Conservation (phyloP, 2,329 filamentous ascomycete genomes). For the Colletotrichum incanum region DNA sequence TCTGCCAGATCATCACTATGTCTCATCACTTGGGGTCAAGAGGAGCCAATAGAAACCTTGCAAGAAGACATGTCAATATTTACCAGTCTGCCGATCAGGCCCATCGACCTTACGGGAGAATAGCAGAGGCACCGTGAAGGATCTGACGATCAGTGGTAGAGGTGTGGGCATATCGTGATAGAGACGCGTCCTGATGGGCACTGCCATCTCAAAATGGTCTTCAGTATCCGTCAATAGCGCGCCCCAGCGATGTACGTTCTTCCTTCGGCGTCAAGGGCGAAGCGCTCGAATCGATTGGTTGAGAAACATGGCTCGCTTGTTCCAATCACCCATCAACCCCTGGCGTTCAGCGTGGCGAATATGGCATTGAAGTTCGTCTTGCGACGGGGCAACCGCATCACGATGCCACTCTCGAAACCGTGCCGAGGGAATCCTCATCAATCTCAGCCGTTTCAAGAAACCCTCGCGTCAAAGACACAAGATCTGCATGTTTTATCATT, state of each 20-base stretch:
- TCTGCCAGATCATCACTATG: not conserved
- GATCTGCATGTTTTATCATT: constrained; percentile 3
- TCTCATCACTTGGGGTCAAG: not conserved
- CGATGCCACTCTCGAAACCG: constrained; percentile 15
- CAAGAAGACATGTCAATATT: too few species aligned
- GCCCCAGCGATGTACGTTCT: not conserved
- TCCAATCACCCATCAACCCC: not conserved
- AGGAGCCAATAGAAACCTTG: not conserved
- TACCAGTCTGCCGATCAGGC: not conserved
- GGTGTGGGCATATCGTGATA: not conserved
- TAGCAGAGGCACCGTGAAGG: constrained; percentile 1
- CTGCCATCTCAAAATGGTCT: not conserved
- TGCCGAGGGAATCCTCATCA: constrained; percentile 3
- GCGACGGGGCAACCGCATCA: constrained; percentile 21
- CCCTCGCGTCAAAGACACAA: not conserved
- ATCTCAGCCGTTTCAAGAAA: not conserved
- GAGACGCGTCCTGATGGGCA: not conserved
- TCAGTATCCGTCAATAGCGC: not conserved
- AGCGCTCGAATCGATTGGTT: not conserved
- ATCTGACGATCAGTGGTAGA: not conserved
- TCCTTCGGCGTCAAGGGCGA: not conserved
- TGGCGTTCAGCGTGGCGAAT: constrained; percentile 19
- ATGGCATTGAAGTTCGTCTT: constrained; percentile 10
- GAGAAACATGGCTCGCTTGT: constrained; percentile 11
- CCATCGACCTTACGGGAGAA: not conserved